Evolutionary conservation across 208 protist genomes (phyloP).

Genomic region (Leishmania mexicana): DNA sequence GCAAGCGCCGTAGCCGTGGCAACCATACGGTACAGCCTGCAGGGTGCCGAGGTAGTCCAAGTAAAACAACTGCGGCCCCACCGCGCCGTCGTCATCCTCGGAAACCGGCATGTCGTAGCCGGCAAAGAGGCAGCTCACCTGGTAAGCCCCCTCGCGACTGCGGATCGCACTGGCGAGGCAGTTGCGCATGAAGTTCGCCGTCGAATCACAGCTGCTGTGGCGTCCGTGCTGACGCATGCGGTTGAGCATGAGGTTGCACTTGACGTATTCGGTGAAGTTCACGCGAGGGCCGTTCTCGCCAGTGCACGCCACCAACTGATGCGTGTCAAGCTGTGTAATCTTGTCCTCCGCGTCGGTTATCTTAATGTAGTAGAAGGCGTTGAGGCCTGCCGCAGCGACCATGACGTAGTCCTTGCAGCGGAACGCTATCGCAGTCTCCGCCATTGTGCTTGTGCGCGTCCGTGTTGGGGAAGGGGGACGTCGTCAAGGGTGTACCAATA

Average conservation of each 20-base stretch:
- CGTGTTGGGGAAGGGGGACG: not conserved
- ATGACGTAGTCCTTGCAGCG: constrained; percentile 89
- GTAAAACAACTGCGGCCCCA: constrained; percentile 90
- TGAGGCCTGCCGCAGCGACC: constrained; percentile 77
- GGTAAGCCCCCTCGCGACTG: constrained; percentile 83
- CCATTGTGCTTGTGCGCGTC: constrained; percentile 45
- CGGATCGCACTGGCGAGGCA: constrained; percentile 87
- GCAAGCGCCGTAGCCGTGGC: constrained; percentile 94
- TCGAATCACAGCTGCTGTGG: constrained; percentile 73
- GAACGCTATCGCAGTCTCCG: constrained; percentile 89
- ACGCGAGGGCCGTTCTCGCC: constrained; percentile 91
- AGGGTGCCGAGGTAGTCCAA: constrained; percentile 95
- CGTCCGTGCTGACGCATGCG: constrained; percentile 85
- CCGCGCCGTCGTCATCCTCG: constrained; percentile 58
- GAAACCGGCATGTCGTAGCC: constrained; percentile 89
- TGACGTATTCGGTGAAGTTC: constrained; percentile 95
- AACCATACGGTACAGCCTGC: constrained; percentile 90
- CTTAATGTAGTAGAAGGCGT: constrained; percentile 93
- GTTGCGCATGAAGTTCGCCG: constrained; percentile 89
- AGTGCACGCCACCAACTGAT: constrained; percentile 90
- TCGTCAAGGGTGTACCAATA: not conserved
- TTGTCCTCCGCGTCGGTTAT: constrained; percentile 94
- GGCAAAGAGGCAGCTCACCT: constrained; percentile 91
- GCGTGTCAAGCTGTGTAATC: constrained; percentile 84
- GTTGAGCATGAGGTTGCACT: constrained; percentile 90